Evolutionary conservation across 169 alveolate species (phyloP).

Genomic region (Cryptosporidium tyzzeri): DNA sequence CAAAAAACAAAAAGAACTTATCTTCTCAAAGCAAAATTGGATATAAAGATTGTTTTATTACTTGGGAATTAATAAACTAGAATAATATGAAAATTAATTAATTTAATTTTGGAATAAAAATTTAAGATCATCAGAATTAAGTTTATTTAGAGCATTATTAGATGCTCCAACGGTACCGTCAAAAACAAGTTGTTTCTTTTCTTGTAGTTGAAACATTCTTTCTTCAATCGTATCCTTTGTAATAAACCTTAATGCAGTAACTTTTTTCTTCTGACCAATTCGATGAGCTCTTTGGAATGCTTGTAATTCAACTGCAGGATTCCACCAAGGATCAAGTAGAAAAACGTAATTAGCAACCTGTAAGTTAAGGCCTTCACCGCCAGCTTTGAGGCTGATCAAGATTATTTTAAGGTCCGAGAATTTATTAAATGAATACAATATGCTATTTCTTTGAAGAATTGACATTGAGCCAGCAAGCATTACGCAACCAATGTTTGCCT

Average conservation of each 20-base stretch:
- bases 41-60: neutral
- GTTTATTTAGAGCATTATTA: constrained; percentile 84
- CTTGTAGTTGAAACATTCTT: constrained; percentile 93
- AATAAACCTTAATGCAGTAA: constrained; percentile 93
- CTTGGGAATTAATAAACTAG: neutral
- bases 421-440: constrained; percentile 87
- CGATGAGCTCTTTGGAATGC: constrained; percentile 98
- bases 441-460: constrained; percentile 83
- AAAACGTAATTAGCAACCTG: constrained; percentile 96
- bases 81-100: neutral
- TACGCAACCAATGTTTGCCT: constrained; percentile 84
- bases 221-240: constrained; percentile 96
- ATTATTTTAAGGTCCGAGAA: constrained; percentile 86
- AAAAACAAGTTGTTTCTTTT: constrained; percentile 91
- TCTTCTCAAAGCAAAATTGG: neutral
- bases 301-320: constrained; percentile 98
- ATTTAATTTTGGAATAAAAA: constrained; percentile 83
- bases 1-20: no score
- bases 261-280: constrained; percentile 95
- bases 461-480: constrained; percentile 86
- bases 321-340: constrained; percentile 99
- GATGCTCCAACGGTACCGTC: constrained; percentile 90
- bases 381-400: constrained; percentile 94
- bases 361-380: constrained; percentile 98
- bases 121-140: constrained; percentile 89